Evolutionary conservation across 805 yeast genomes (phyloP), one percentile per base, ranked within the genome.

Genomic region (Starmerella tilneyi): DNA sequence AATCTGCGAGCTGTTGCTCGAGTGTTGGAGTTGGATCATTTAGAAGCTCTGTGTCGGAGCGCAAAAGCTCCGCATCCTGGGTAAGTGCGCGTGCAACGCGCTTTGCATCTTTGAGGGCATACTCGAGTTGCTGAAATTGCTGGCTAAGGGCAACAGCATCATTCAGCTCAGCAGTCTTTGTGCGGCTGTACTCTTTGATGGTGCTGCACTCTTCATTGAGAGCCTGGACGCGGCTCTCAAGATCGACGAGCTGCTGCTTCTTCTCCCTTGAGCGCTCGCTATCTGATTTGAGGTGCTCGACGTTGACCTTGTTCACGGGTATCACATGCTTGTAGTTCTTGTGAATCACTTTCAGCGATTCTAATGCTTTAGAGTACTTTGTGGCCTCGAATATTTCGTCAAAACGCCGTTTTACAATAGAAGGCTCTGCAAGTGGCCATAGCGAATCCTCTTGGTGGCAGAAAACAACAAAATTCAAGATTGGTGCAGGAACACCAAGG

Each of bases 331-430:
- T 67, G 74, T 84, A 75, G 35, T 84, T 94, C 56, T 88, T 89
- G 43, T 82, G 75, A 33, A 86, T 74, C 1, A 61, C 62, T 58
- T 86, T 88, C 56, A 92, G 69, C 44, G 75, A 76, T 47, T 88
- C 96, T 29, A 92, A 67, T 0, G 92, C 94, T 59, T 84, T 89
- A 1, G 96, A 85, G 58, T 83, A 94, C 61, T 84, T 86, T 54
- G 85, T 75, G 0, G 96, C 96, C 63, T 92, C 96, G 58, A 92
- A 92, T 8, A 92, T 89, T 62, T 92, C 98, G 62, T 92, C 98
- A 57, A 92, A 94, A 43, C 89, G 74, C 64, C 88, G 88, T 64
- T 92, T 94, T 59, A 92, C 71, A 11, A 73, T 73, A 2, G 94
- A 72, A 1, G 98, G 94, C 62, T 92, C 99, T 1, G 63, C 55